Evolutionary conservation across 1,284 basidiomycete species (phyloP), one percentile per base, ranked within the genome.

Genomic region (Ceratorhiza oryzae-sativae): DNA sequence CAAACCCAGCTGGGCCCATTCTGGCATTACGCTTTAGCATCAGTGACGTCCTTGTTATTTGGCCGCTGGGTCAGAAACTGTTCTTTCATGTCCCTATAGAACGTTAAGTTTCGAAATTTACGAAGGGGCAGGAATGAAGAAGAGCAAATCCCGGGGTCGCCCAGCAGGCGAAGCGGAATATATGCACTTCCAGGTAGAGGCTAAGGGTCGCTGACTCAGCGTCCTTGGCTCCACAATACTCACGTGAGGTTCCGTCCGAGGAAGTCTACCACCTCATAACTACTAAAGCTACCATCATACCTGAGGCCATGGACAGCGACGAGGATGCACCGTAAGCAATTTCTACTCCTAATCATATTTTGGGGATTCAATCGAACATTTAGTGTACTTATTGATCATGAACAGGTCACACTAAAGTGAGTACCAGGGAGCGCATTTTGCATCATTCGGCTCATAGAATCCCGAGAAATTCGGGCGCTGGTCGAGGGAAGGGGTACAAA

Each of bases 401-500:
- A 61, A 9, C 25, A 41, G 23, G 23, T 18, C 20, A 15, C 65
- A 23, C 1, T 32, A 8, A 58, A 42, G 61, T 55, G 32, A 27
- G 49, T 49, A 12, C 8, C 46, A 45, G 3, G 32, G 34, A 39
- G 18, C 25, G 4, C 27, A 49, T 15, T 13, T 27, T 25, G 20
- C 48, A 27, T 49, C n/a, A 8, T 25, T 18, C 27, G 6, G 27
- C 18, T 49, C 15, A 5, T 25, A 8, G 5, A 25, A 10, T 49
- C n/a, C n/a, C n/a, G n/a, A 49, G 48, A 23, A 25, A 25, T 8
- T 8, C 48, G 9, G 18, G 20, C 6, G 6, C 48, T 8, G 20
- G 20, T 49, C 48, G 48, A 5, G 48, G 25, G 5, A 27, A 18
- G 15, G 56, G 39, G 23, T 18, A 68, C 42, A 80, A 88, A 67